These are phyloP conservation scores for Ceratocystis alfenasii DNA, from an alignment of 2,329 filamentous ascomycete species.

Conservation along the genomic window DNA sequence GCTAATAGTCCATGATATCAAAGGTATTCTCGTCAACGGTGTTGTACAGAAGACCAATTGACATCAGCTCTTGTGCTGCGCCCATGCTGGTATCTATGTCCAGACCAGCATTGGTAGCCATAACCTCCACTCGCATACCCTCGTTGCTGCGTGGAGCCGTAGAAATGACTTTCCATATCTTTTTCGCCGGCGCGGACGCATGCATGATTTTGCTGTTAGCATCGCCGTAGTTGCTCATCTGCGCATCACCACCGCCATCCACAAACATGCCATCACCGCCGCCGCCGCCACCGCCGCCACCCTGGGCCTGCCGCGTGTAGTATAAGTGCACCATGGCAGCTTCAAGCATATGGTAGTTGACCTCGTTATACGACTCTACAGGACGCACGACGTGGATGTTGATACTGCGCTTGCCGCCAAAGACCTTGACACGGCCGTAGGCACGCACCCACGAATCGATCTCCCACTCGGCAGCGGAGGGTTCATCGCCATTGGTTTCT, in stretches of 20 bases:
- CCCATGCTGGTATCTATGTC: slow-evolving; percentile 57
- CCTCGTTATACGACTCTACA: slow-evolving; percentile 77
- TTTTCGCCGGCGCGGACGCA: slow-evolving; percentile 48
- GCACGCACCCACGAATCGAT: slow-evolving; percentile 74
- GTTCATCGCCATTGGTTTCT: slow-evolving; percentile 28
- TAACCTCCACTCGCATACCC: slow-evolving; percentile 68
- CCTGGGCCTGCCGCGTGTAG: slow-evolving; percentile 56
- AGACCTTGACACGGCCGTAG: slow-evolving; percentile 71
- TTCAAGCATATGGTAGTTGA: slow-evolving; percentile 85
- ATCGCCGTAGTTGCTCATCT: slow-evolving; percentile 26
- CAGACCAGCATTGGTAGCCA: slow-evolving; percentile 55
- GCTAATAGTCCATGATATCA: slow-evolving; percentile 61
- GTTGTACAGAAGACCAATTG: slow-evolving; percentile 66
- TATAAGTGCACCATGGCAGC: slow-evolving; percentile 78
- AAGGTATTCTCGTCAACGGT: slow-evolving; percentile 90
- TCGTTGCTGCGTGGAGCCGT: slow-evolving; percentile 61
- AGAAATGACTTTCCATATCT: slow-evolving; percentile 59
- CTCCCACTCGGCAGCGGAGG: slow-evolving; percentile 38
- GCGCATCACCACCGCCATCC: slow-evolving; percentile 35
- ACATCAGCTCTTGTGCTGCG: slow-evolving; percentile 70
- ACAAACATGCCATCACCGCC: slow-evolving; percentile 45
- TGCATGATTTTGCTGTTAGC: slow-evolving; percentile 31
- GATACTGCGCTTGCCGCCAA: slow-evolving; percentile 73
- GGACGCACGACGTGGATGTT: slow-evolving; percentile 69
- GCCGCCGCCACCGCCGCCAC: slow-evolving; percentile 30